phyloP scores from a whole-genome alignment of 148 eudicot genomes.

The Nepenthes mirabilis region DNA sequence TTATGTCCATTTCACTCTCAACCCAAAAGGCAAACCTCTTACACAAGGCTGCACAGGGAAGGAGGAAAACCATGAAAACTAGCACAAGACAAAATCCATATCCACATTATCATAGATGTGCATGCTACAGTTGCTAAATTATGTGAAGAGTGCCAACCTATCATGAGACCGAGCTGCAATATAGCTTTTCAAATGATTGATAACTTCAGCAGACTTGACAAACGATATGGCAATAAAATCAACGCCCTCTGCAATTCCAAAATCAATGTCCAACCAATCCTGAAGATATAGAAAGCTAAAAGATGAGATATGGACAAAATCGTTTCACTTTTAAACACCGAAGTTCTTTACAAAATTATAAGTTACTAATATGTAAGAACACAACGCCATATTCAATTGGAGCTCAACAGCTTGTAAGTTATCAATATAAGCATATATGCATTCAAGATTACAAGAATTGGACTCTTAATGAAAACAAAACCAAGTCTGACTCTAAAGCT shows the following conservation, averaged over 20 bases:
- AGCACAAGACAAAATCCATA: neutral
- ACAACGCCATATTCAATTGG: too few relatives aligned
- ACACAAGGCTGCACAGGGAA: too few relatives aligned
- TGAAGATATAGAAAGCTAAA: constrained; percentile 23
- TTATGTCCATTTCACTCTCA: too few relatives aligned
- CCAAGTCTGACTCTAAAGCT: too few relatives aligned
- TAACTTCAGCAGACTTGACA: constrained; percentile 96
- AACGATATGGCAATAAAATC: constrained; percentile 92
- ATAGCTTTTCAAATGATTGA: constrained; percentile 85
- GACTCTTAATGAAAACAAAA: too few relatives aligned
- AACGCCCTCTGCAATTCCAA: constrained; percentile 91
- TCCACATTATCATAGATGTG: neutral
- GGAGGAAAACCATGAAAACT: too few relatives aligned
- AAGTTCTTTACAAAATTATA: neutral
- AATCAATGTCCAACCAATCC: constrained; percentile 99
- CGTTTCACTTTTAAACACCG: neutral
- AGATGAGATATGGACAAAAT: constrained; percentile 5
- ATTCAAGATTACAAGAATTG: too few relatives aligned
- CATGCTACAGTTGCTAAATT: neutral
- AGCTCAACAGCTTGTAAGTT: too few relatives aligned
- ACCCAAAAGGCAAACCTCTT: too few relatives aligned
- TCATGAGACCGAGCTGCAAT: constrained; percentile 74
- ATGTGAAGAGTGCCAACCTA: constrained; percentile 22
- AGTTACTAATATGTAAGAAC: too few relatives aligned
- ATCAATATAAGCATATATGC: too few relatives aligned